Conservation (phyloP, 148 eudicot genomes). For the Vaccinium myrtillus region DNA sequence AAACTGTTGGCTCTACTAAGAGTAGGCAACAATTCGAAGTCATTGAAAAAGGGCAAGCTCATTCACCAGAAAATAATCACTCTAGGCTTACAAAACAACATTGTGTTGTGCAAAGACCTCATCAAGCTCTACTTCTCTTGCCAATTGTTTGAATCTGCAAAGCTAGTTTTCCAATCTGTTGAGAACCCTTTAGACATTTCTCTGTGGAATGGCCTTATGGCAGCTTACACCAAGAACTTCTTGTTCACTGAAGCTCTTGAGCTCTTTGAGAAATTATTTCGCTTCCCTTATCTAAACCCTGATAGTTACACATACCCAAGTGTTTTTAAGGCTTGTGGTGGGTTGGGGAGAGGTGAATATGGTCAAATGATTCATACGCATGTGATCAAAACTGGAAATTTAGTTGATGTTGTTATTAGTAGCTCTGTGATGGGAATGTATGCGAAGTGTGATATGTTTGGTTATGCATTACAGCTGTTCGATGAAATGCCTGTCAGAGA, state of each 20-base stretch:
- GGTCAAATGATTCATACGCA: conserved; percentile 18
- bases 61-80: conserved; percentile 31
- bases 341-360: conserved; percentile 18
- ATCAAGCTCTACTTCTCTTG: conserved; percentile 28
- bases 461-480: background rate
- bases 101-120: conserved; percentile 23
- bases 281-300: conserved; percentile 22
- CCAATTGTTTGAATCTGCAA: conserved; percentile 23
- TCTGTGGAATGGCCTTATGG: conserved; percentile 29
- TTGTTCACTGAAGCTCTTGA: conserved; percentile 31
- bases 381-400: background rate
- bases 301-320: conserved; percentile 34
- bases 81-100: conserved; percentile 27
- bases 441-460: background rate
- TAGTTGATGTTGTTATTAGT: conserved; percentile 9
- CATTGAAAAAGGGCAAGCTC: conserved; percentile 23
- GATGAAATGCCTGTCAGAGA: background rate
- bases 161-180: conserved; percentile 18
- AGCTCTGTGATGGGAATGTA: background rate
- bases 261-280: conserved; percentile 19
- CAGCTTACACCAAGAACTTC: conserved; percentile 28
- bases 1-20: conserved; percentile 21
- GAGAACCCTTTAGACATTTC: conserved; percentile 23
- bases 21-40: conserved; percentile 17
- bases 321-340: conserved; percentile 35